Evolutionary conservation across 306 rosid genomes (phyloP).

Genomic region (Castanea crenata): DNA sequence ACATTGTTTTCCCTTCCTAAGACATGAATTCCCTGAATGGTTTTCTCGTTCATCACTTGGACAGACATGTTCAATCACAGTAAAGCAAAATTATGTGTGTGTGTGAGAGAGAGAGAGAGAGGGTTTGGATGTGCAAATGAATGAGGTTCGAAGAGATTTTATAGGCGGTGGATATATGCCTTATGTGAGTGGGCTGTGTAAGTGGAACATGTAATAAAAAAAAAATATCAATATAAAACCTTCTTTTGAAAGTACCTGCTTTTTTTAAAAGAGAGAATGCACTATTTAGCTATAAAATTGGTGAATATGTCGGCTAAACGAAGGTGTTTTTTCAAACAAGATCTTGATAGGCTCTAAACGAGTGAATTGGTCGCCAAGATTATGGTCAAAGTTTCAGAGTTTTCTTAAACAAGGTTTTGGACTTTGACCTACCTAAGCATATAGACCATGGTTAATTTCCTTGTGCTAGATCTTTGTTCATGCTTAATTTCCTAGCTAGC

Average conservation of each 20-base stretch:
- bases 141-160: not conserved
- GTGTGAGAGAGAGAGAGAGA: slow-evolving; percentile 10
- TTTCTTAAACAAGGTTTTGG: not conserved
- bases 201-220: not conserved
- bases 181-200: slow-evolving; percentile 23
- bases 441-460: too few relatives aligned
- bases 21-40: slow-evolving; percentile 48
- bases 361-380: not conserved
- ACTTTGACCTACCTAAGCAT: not conserved
- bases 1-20: slow-evolving; percentile 36
- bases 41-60: slow-evolving; percentile 55
- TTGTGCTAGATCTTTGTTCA: not conserved
- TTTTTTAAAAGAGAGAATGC: not conserved
- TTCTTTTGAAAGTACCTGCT: not conserved
- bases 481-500: too few relatives aligned
- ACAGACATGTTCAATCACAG: slow-evolving; percentile 48
- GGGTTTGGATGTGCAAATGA: not conserved
- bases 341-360: slow-evolving; percentile 8
- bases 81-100: not conserved
- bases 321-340: slow-evolving; percentile 5
- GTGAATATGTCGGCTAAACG: slow-evolving; percentile 5
- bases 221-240: not conserved
- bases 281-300: not conserved
- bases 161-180: not conserved
- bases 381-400: not conserved